Percentiles rank a stretch among this genome's conserved stretches.
Conservation (phyloP, 257 asterid genomes). For the Scutellaria barbata region DNA sequence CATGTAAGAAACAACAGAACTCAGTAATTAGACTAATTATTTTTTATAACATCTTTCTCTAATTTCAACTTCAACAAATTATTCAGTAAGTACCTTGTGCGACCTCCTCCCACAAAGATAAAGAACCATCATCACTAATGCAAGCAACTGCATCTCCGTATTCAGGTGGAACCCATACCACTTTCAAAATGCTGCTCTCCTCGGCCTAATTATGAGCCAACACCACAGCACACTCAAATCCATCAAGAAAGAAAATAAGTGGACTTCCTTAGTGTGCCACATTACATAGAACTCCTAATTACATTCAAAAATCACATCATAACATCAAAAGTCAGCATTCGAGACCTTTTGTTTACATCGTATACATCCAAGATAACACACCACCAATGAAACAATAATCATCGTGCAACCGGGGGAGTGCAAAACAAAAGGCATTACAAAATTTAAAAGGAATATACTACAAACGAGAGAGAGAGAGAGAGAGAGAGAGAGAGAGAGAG, state of each 20-base stretch:
- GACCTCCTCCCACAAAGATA: conserved; percentile 86
- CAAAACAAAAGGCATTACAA: not conserved
- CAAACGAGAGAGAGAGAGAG: not conserved
- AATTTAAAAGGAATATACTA: not conserved
- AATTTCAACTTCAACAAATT: conserved; percentile 6
- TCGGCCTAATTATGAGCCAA: conserved; percentile 49
- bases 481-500: conserved; percentile 1
- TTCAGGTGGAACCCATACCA: conserved; percentile 88
- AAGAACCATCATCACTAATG: conserved; percentile 64
- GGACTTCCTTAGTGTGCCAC: not conserved
- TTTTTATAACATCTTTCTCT: not conserved
- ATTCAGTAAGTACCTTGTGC: conserved; percentile 51
- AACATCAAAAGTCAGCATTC: not conserved
- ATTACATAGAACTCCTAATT: conserved; percentile 14
- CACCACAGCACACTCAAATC: conserved; percentile 45
- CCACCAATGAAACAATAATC: not conserved
- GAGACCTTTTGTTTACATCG: conserved; percentile 22
- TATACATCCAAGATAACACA: not conserved
- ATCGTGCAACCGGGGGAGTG: not conserved
- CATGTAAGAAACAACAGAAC: conserved; percentile 11
- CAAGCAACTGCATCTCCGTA: conserved; percentile 91
- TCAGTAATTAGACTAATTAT: conserved; percentile 7
- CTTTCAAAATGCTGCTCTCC: conserved; percentile 60
- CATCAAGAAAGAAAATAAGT: conserved; percentile 39
- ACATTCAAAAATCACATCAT: conserved; percentile 15